Conservation (phyloP, 1,284 basidiomycete genomes). For the Cutaneotrichosporon arboriforme region DNA sequence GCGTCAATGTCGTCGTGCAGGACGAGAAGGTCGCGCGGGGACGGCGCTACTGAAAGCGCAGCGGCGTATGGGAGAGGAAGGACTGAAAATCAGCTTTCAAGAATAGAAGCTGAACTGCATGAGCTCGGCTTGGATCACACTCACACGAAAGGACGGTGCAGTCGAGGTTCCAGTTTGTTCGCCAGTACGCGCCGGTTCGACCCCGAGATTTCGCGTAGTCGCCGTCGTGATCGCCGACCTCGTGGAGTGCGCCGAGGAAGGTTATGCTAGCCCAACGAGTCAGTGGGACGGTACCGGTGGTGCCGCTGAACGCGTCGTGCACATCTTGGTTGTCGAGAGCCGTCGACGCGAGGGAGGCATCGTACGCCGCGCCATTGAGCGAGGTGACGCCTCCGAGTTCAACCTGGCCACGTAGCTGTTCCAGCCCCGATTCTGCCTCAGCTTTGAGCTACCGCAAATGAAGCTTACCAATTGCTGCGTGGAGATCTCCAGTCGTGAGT, state of each 20-base stretch:
- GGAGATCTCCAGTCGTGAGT: no score
- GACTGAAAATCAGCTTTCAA: background rate
- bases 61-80: slow-evolving; percentile 1
- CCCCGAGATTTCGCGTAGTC: background rate
- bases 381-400: background rate
- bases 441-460: background rate
- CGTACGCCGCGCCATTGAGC: background rate
- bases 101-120: no score
- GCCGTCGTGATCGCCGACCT: background rate
- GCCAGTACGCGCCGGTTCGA: background rate
- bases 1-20: slow-evolving; percentile 6
- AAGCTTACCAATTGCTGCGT: background rate
- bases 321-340: background rate
- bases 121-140: no score
- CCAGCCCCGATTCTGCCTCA: background rate
- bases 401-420: background rate
- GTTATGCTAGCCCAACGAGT: background rate
- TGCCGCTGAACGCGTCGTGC: background rate
- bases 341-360: background rate
- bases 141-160: slow-evolving; percentile 4
- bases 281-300: background rate
- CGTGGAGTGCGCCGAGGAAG: background rate
- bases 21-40: slow-evolving; percentile 2
- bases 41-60: background rate
- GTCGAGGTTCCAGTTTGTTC: background rate